These are phyloP conservation scores for Scedosporium minutisporum DNA, from an alignment of 2,329 filamentous ascomycete genomes.

Conservation along the genomic window DNA sequence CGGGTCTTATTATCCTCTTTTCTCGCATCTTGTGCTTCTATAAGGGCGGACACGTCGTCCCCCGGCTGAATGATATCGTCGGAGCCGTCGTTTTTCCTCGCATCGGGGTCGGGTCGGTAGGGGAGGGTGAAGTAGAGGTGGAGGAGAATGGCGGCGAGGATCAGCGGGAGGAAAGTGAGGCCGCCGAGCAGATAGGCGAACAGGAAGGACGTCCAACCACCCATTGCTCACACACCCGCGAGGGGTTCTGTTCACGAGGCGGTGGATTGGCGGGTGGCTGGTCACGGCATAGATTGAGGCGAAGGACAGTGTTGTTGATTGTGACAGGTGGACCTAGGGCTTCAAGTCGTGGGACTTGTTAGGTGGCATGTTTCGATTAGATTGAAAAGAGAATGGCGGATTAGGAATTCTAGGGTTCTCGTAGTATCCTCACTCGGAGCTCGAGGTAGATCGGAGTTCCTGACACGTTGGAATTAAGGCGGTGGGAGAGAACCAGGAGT, in stretches of 20 bases:
- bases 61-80: conserved; percentile 44
- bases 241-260: not conserved
- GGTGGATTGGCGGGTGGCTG: not conserved
- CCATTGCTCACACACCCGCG: conserved; percentile 29
- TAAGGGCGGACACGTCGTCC: conserved; percentile 57
- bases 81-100: conserved; percentile 17
- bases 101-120: conserved; percentile 23
- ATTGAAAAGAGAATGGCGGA: not conserved
- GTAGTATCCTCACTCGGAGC: not conserved
- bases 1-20: conserved; percentile 52
- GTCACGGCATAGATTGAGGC: not conserved
- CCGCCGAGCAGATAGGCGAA: conserved; percentile 77
- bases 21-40: conserved; percentile 46
- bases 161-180: conserved; percentile 73
- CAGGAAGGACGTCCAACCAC: conserved; percentile 47
- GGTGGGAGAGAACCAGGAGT: not conserved
- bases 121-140: conserved; percentile 64
- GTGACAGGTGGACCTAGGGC: not conserved
- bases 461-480: not conserved
- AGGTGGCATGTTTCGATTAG: not conserved
- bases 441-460: not conserved
- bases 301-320: not conserved
- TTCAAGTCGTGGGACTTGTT: not conserved
- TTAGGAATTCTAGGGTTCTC: not conserved
- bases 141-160: conserved; percentile 50